Conservation (phyloP, 2,329 filamentous ascomycete genomes). For the Epichloe brachyelytri region DNA sequence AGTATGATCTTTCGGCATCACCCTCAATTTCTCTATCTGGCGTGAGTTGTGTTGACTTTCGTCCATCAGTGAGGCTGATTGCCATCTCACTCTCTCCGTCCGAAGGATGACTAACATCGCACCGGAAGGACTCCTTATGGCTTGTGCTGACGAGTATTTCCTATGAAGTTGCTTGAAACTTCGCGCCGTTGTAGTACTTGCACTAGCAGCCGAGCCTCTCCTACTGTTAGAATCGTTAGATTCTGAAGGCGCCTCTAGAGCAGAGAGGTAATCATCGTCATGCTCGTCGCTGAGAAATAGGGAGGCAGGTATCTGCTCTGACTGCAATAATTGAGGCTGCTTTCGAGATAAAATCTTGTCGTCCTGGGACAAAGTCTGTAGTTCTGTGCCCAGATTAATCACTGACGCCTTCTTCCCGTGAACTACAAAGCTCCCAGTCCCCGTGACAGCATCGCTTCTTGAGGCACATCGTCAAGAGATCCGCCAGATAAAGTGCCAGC, state of each 20-base stretch:
- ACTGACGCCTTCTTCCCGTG: slow-evolving; percentile 97
- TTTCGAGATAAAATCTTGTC: slow-evolving; percentile 57
- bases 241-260: slow-evolving; percentile 31
- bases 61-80: slow-evolving; percentile 46
- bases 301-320: slow-evolving; percentile 20
- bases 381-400: slow-evolving; percentile 88
- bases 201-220: slow-evolving; percentile 49
- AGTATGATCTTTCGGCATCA: not conserved
- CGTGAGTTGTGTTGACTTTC: slow-evolving; percentile 40
- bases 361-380: slow-evolving; percentile 64
- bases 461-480: slow-evolving; percentile 24
- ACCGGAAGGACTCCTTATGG: slow-evolving; percentile 27
- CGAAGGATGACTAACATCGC: slow-evolving; percentile 32
- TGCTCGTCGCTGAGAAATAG: slow-evolving; percentile 21
- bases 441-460: slow-evolving; percentile 60
- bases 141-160: slow-evolving; percentile 43
- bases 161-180: slow-evolving; percentile 52
- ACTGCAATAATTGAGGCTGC: slow-evolving; percentile 21
- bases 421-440: slow-evolving; percentile 82
- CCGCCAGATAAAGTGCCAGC: slow-evolving; percentile 8
- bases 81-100: slow-evolving; percentile 49
- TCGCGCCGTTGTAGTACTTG: slow-evolving; percentile 52
- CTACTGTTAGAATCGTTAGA: slow-evolving; percentile 33
- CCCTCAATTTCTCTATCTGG: slow-evolving; percentile 23
- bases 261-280: slow-evolving; percentile 40